Evolutionary conservation across 495 filamentous ascomycete genomes (phyloP).

Genomic region (Friedmanniomyces simplex): DNA sequence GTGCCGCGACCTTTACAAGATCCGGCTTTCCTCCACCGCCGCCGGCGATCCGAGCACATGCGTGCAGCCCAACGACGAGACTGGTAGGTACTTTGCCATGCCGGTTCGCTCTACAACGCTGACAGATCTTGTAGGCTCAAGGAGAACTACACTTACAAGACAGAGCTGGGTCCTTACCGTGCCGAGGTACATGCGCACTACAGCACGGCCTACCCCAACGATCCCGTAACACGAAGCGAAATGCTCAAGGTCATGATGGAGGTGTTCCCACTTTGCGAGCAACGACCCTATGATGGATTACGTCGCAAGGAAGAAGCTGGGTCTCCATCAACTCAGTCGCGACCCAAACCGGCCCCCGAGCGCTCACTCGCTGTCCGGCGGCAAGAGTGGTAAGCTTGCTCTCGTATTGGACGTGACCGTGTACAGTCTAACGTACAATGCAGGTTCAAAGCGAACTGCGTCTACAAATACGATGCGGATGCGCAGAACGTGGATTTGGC

Average conservation of each 20-base stretch:
- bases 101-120: not conserved
- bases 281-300: not conserved
- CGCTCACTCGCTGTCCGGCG: too few species aligned
- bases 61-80: not conserved
- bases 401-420: too few species aligned
- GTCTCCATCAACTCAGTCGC: too few species aligned
- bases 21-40: constrained; percentile 1
- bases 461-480: too few species aligned
- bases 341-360: too few species aligned
- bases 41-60: constrained; percentile 5
- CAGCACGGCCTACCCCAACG: not conserved
- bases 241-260: not conserved
- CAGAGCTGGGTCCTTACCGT: not conserved
- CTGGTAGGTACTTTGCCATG: constrained; percentile 1
- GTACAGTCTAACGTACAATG: too few species aligned
- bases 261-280: not conserved
- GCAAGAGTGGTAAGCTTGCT: too few species aligned
- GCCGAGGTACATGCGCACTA: constrained; percentile 1
- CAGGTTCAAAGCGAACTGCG: too few species aligned
- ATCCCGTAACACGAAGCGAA: not conserved
- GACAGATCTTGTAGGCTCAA: not conserved
- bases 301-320: not conserved
- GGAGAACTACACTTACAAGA: not conserved
- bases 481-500: too few species aligned
- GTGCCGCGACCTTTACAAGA: constrained; percentile 10